A percentile compares a stretch with the other conserved stretches of the same genome.
These are phyloP conservation scores for Modicella reniformis DNA, from an alignment of 371 early-diverging fungal species.

Conservation along the genomic window DNA sequence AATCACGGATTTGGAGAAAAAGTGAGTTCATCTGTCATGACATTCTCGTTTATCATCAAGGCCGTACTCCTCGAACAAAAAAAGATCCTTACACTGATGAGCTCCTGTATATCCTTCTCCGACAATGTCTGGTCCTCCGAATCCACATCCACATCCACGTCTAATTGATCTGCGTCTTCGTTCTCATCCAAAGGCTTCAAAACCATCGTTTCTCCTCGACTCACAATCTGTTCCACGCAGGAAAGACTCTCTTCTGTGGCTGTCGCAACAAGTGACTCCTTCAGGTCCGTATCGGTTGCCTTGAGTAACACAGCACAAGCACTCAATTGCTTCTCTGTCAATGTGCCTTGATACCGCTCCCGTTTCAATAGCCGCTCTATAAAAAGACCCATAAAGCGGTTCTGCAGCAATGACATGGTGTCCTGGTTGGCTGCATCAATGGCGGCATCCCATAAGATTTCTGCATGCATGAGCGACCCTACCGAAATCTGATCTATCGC, in stretches of 20 bases:
- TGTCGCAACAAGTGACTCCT: not conserved
- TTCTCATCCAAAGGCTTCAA: too few relatives aligned
- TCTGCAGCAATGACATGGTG: constrained; percentile 21
- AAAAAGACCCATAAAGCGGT: constrained; percentile 29
- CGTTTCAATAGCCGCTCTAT: constrained; percentile 37
- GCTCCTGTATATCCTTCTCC: constrained; percentile 16
- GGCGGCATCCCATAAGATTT: constrained; percentile 29
- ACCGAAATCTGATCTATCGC: constrained; percentile 39
- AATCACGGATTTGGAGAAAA: not conserved
- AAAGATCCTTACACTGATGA: constrained; percentile 24
- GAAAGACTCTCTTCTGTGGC: constrained; percentile 14
- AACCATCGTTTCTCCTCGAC: constrained; percentile 1
- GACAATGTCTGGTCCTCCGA: not conserved
- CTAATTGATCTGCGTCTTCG: not conserved
- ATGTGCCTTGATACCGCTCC: not conserved
- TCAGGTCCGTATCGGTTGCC: constrained; percentile 4
- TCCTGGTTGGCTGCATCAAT: constrained; percentile 13
- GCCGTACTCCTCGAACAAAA: not conserved
- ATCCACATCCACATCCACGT: not conserved
- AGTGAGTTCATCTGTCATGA: not conserved
- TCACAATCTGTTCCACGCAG: constrained; percentile 7
- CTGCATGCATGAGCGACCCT: constrained; percentile 24
- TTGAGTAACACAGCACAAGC: constrained; percentile 25
- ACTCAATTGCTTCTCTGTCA: constrained; percentile 16
- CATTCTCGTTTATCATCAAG: not conserved